A percentile compares a stretch with the other conserved stretches of the same genome.
These are phyloP conservation scores for Voacanga thouarsii DNA, from an alignment of 257 asterid species.

Conservation along the genomic window DNA sequence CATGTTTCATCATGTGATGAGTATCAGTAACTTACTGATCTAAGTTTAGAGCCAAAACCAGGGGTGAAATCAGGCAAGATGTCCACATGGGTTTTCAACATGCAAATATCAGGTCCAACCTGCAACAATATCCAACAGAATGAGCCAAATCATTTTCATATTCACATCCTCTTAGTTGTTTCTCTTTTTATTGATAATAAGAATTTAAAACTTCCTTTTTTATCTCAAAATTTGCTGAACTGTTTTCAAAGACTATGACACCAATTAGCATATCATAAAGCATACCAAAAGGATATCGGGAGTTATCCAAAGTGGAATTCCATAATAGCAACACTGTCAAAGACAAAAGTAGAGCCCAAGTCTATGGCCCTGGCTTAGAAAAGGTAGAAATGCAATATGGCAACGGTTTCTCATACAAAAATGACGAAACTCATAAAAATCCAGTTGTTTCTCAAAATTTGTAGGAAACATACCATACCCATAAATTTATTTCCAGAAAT, in stretches of 20 bases:
- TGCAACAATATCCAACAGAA: slow-evolving; percentile 30
- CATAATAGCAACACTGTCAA: not conserved
- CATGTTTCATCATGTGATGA: not conserved
- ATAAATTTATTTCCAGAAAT: not conserved
- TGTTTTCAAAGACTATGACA: not conserved
- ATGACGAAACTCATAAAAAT: too few relatives aligned
- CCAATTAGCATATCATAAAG: not conserved
- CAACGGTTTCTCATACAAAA: too few relatives aligned
- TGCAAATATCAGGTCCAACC: slow-evolving; percentile 99
- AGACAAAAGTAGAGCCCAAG: not conserved
- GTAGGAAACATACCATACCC: not conserved
- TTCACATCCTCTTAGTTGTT: not conserved
- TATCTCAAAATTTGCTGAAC: not conserved
- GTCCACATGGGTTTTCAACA: slow-evolving; percentile 97
- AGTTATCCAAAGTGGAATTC: not conserved
- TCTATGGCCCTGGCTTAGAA: not conserved
- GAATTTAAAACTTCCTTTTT: not conserved
- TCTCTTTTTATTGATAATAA: not conserved
- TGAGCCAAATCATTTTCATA: not conserved
- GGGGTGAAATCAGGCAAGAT: slow-evolving; percentile 91
- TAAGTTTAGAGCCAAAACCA: slow-evolving; percentile 87
- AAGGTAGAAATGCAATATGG: not conserved
- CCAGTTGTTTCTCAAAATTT: too few relatives aligned
- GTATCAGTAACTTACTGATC: slow-evolving; percentile 50
- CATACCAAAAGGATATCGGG: not conserved